Evolutionary conservation across 1,139 yeast species (phyloP), one percentile per base, ranked within the genome.

Genomic region (Kluyveromyces sp.): DNA sequence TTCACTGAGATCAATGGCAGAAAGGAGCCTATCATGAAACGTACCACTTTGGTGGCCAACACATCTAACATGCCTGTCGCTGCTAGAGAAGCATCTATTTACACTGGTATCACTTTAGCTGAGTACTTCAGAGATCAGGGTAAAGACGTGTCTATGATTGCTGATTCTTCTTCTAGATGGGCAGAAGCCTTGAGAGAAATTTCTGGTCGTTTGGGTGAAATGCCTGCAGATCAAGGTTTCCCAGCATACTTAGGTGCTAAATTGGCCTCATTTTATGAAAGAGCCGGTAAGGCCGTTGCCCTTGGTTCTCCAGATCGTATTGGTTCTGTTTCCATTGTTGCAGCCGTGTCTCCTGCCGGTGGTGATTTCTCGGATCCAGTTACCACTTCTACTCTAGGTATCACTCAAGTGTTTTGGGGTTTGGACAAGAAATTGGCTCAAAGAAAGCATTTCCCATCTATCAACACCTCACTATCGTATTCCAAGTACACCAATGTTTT

Each of bases 161-260:
- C 99, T 49, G 99, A 92, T 68, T 92, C 98, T 6, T 89, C 97
- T 31, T 89, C 97, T 37, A 92, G 99, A 77, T 92, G 99, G 99
- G 99, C 99, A 40, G 99, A 92, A 73, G 99, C 99, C 49, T 78
- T 92, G 66, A 88, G 99, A 82, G 99, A 92, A 77, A 83, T 92
- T 67, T 89, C 97, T 44, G 99, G 99, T 79, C 94, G 99, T 77
- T 76, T 92, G 68, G 98, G 98, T 70, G 99, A 94, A 75, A 92
- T 92, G 99, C 99, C 99, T 65, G 99, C 99, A 50, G 99, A 92
- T 73, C 98, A 94, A 75, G 99, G 99, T 77, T 92, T 89, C 94
- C 99, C 99, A 52, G 99, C 99, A 47, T 92, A 94, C 67, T 78
- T 92, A 67, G 98, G 98, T 72, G 96, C 99, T 45, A 92, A 92